Percentiles rank a stretch among this genome's conserved stretches.
phyloP scores from a whole-genome alignment of 257 asterid genomes.

The Gynochthodes officinalis region DNA sequence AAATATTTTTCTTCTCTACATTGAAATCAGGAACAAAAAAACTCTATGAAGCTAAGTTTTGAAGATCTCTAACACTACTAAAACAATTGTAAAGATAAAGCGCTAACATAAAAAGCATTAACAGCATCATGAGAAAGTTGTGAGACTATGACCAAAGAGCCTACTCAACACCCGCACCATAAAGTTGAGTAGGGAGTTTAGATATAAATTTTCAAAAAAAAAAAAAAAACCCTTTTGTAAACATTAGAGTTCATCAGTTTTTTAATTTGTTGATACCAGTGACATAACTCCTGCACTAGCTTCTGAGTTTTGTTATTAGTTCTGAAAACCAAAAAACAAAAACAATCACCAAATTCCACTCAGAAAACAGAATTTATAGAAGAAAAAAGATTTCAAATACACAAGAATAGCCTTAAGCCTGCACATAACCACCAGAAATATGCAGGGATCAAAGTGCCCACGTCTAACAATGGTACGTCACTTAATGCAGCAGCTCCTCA shows the following conservation, averaged over 20 bases:
- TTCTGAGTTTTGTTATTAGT: neutral
- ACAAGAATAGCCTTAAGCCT: neutral
- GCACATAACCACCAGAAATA: neutral
- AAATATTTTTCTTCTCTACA: neutral
- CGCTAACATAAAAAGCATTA: neutral
- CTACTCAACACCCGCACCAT: neutral
- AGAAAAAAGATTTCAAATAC: neutral
- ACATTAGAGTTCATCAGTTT: neutral
- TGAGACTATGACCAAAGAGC: neutral
- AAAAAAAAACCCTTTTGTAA: no score
- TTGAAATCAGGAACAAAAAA: neutral
- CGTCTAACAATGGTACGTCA: neutral
- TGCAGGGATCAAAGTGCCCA: neutral
- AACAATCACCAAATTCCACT: no score
- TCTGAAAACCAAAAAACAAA: neutral
- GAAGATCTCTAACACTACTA: neutral
- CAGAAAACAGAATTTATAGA: no score
- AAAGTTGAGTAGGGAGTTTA: no score
- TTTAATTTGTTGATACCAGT: neutral
- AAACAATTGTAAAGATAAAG: neutral
- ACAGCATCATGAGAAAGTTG: neutral
- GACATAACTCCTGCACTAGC: neutral
- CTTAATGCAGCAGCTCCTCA: neutral
- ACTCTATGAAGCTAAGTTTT: neutral
- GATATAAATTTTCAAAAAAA: no score